Conservation (phyloP, 2,329 filamentous ascomycete species). For the Microcyclospora pomicola region DNA sequence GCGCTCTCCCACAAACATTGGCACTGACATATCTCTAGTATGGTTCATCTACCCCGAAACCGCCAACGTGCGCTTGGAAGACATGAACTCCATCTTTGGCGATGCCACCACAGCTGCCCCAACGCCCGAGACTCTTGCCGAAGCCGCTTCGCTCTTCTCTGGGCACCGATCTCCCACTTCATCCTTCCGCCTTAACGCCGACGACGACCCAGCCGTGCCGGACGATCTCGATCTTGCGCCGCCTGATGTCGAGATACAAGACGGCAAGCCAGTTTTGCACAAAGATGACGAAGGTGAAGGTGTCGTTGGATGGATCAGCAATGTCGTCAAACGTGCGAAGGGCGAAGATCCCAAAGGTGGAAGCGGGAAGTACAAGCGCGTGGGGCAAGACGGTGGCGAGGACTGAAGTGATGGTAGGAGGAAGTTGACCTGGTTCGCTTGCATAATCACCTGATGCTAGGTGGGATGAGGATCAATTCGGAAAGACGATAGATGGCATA, state of each 20-base stretch:
- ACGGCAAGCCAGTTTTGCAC: constrained; percentile 28
- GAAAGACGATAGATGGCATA: too few relatives aligned
- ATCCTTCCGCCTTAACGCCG: constrained; percentile 54
- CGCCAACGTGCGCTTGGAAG: constrained; percentile 83
- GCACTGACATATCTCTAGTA: constrained; percentile 41
- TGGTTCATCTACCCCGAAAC: constrained; percentile 98
- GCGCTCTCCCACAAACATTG: neutral
- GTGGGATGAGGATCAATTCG: too few relatives aligned
- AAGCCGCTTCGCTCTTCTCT: constrained; percentile 70
- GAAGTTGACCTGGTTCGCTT: neutral
- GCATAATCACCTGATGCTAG: neutral
- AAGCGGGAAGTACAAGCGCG: constrained; percentile 33
- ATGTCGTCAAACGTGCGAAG: constrained; percentile 45
- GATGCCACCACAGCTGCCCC: constrained; percentile 74
- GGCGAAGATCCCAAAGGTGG: constrained; percentile 27
- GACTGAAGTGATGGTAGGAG: constrained; percentile 3
- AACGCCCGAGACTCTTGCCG: constrained; percentile 63
- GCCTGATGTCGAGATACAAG: constrained; percentile 44
- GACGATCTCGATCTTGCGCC: constrained; percentile 64
- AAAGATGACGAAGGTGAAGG: constrained; percentile 32
- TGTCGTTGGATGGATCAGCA: constrained; percentile 55
- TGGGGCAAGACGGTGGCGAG: constrained; percentile 27
- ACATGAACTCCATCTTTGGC: constrained; percentile 91
- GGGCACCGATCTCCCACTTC: constrained; percentile 60
- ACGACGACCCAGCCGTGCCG: constrained; percentile 49